A percentile compares a stretch with the other conserved stretches of the same genome.
These are phyloP conservation scores for Zygotorulaspora chibaensis DNA, from an alignment of 805 yeast species.

Conservation along the genomic window DNA sequence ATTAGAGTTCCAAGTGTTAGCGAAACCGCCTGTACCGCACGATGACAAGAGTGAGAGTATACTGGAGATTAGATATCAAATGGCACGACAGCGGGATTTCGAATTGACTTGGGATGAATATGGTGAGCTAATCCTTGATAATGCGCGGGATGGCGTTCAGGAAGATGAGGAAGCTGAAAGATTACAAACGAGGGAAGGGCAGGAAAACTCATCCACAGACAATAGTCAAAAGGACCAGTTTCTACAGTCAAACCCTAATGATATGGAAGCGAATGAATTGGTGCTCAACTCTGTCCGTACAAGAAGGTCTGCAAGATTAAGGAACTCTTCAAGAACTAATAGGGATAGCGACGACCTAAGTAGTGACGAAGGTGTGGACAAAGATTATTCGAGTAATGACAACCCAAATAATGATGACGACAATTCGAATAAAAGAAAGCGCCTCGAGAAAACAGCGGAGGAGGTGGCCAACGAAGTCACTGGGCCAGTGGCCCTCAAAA, in stretches of 20 bases:
- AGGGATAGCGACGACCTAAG: not conserved
- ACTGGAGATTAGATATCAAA: slow-evolving; percentile 6
- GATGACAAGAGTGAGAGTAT: slow-evolving; percentile 2
- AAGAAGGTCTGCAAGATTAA: slow-evolving; percentile 3
- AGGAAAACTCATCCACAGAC: slow-evolving; percentile 8
- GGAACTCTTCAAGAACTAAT: not conserved
- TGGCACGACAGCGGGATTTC: slow-evolving; percentile 29
- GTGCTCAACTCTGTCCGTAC: not conserved
- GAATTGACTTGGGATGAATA: slow-evolving; percentile 43
- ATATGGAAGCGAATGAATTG: slow-evolving; percentile 7
- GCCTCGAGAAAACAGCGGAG: too few relatives aligned
- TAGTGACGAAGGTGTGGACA: not conserved
- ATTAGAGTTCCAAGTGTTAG: slow-evolving; percentile 39
- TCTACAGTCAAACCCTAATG: too few relatives aligned
- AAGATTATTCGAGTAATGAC: not conserved
- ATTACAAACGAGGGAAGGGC: slow-evolving; percentile 3
- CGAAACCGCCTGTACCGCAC: not conserved
- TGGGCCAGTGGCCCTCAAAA: too few relatives aligned
- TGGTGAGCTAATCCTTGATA: slow-evolving; percentile 40
- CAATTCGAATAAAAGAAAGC: not conserved
- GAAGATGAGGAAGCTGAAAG: slow-evolving; percentile 13
- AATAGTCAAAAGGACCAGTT: not conserved
- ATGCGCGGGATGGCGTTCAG: slow-evolving; percentile 29
- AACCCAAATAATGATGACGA: too few relatives aligned
- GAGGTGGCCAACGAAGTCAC: too few relatives aligned